Evolutionary conservation across 1,284 basidiomycete genomes (phyloP), one percentile per base, ranked within the genome.

Genomic region (Rhizoctonia solani): DNA sequence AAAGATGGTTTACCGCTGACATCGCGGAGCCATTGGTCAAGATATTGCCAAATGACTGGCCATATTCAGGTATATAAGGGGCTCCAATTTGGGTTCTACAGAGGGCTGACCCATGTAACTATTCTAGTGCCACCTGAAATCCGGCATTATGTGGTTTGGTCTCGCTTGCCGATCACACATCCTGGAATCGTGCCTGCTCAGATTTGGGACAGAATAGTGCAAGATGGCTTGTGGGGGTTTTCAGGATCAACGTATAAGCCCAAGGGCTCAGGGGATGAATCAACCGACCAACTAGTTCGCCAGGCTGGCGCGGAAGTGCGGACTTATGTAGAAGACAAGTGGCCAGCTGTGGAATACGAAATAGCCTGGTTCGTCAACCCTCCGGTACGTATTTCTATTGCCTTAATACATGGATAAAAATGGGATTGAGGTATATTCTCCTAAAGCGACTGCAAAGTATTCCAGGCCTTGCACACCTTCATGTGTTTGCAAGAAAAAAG

Each of bases 351-450:
- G 9, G 81, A 83, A 29, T 93, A 88, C 88, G 90, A 93, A 76
- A 90, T 89, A 0, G 88, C 88, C 1, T 93, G 90, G 90, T 92
- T 91, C 74, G 87, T 91, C 30, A 92, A 92, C 74, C 90, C 90
- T 49, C 88, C 87, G 47, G 90, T 90, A 73, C 16, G 25, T 27
- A 16, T 32, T 25, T 42, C 16, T 25, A n/a, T n/a, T 49, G n/a
- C 46, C 8, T 16, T 23, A 46, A 19, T 19, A 9, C 44, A 46
- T 21, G 6, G 21, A 1, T 19, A 34, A 59, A 30, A 73, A 44
- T 58, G 25, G 6, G 53, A 50, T 66, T 14, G 27, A 0, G 19
- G 13, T 1, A 19, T 53, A 41, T 39, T 27, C n/a, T 44, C 54
- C 67, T 67, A 44, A 75, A 89, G 88, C 82, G 90, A 72, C 74